A percentile compares a stretch with the other conserved stretches of the same genome.
Evolutionary conservation across 78 protist species (phyloP).

Genomic region (Polysphondylium violaceum): DNA sequence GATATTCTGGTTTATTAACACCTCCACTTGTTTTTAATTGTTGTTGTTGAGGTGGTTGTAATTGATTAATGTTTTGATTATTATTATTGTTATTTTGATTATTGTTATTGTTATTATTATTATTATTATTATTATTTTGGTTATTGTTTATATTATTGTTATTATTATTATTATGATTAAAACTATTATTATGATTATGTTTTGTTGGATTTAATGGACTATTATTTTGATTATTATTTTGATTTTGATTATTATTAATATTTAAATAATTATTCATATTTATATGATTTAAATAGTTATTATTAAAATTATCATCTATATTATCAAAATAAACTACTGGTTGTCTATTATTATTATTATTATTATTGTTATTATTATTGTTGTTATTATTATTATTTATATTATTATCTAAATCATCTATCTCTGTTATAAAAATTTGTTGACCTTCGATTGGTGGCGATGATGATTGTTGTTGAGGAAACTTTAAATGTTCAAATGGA

Average conservation of each 20-base stretch:
- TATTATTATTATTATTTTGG: constrained; percentile 5
- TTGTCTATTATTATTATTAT: neutral
- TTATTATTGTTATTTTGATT: constrained; percentile 10
- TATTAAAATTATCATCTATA: neutral
- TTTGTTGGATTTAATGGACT: constrained; percentile 6
- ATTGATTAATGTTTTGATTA: neutral
- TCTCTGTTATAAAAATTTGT: constrained; percentile 9
- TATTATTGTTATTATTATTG: neutral
- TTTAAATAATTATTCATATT: constrained; percentile 10
- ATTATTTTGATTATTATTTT: constrained; percentile 17
- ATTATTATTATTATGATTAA: constrained; percentile 13
- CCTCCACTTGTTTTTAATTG: neutral
- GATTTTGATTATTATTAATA: constrained; percentile 10
- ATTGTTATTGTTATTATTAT: constrained; percentile 28
- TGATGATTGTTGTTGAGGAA: neutral
- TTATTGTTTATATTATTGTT: constrained; percentile 24
- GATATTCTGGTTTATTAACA: neutral
- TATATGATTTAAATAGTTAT: neutral
- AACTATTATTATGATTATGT: neutral
- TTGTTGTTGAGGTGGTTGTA: constrained; percentile 15
- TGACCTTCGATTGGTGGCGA: constrained; percentile 54
- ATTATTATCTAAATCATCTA: constrained; percentile 33
- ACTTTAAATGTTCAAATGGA: constrained; percentile 44
- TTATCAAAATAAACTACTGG: constrained; percentile 8
- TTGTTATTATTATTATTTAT: neutral